Evolutionary conservation across 1,139 yeast genomes (phyloP), one percentile per base, ranked within the genome.

Genomic region (Ogataea hybrid): DNA sequence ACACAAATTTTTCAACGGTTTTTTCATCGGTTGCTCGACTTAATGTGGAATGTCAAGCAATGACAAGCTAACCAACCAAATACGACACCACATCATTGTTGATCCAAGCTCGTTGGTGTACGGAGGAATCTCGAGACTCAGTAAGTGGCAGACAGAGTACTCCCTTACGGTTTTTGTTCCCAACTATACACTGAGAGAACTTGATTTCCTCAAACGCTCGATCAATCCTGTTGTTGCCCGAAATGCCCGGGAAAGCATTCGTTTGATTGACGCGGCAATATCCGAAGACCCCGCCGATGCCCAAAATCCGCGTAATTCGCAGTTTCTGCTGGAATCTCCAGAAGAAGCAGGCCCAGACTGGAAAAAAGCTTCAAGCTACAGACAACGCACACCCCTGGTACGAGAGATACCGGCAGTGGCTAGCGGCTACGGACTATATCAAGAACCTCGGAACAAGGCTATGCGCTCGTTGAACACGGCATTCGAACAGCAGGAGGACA

Each of bases 111-210:
- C 82, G 1, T 68, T 79, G 47, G 73, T 77, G 5, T 58, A 50
- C 35, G 70, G 79, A 42, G 85, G 84, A 2, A 69, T 79, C 35
- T 82, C 81, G 1, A 75, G 75, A 50, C 67, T 79, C 54, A 77
- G 77, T 55, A 62, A 75, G 47, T 79, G 85, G 84, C 67, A 72
- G 42, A 68, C 71, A 41, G 52, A 63, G n/a, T 63, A 37, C 23
- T 40, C 52, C 3, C 47, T 51, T 10, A 45, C 50, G 51, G 65
- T 59, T 50, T 74, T 53, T 50, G 62, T 79, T 23, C 84, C 85
- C 0, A 60, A 71, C 3, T 77, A 77, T 51, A 79, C 84, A 0
- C 63, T 80, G 43, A 75, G 70, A 43, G 82, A 79, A 51, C 69
- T 80, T 52, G 83, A 78, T 42, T 74, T 61, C 52, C 67, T 69